A percentile compares a stretch with the other conserved stretches of the same genome.
These are phyloP conservation scores for Maudiozyma humilis DNA, from an alignment of 1,139 yeast genomes.

Conservation along the genomic window DNA sequence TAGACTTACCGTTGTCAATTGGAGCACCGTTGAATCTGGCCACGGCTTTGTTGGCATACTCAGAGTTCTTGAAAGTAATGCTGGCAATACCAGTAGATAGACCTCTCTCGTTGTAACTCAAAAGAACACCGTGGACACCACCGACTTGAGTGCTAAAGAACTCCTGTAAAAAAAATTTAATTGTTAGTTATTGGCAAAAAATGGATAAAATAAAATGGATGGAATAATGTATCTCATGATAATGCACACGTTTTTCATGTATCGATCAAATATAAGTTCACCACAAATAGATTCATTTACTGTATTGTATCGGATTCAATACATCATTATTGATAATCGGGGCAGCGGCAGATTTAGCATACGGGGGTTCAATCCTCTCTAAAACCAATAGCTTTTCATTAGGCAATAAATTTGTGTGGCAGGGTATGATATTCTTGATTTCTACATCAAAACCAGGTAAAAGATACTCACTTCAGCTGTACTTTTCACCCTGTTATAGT, in stretches of 20 bases:
- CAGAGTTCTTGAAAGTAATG: constrained; percentile 59
- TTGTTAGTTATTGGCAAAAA: constrained; percentile 10
- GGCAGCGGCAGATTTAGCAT: neutral
- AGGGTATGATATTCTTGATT: neutral
- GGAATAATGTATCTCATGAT: constrained; percentile 4
- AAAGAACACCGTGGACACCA: constrained; percentile 61
- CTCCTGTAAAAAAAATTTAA: constrained; percentile 44
- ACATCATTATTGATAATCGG: neutral
- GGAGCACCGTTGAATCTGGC: constrained; percentile 87
- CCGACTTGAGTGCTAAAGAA: constrained; percentile 86
- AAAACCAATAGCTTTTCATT: neutral
- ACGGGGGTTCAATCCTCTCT: neutral
- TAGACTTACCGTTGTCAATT: constrained; percentile 77
- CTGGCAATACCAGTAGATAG: constrained; percentile 89
- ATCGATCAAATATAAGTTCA: no score
- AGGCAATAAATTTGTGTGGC: no score
- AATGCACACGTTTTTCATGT: no score
- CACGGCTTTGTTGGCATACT: constrained; percentile 69
- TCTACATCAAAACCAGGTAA: neutral
- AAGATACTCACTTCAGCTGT: no score
- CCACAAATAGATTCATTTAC: no score
- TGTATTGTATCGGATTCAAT: neutral
- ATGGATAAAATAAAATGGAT: no score
- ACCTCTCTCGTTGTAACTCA: constrained; percentile 82
- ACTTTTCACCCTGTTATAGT: neutral